phyloP scores from a whole-genome alignment of 2,329 filamentous ascomycete species.

The Pseudopithomyces chartarum region DNA sequence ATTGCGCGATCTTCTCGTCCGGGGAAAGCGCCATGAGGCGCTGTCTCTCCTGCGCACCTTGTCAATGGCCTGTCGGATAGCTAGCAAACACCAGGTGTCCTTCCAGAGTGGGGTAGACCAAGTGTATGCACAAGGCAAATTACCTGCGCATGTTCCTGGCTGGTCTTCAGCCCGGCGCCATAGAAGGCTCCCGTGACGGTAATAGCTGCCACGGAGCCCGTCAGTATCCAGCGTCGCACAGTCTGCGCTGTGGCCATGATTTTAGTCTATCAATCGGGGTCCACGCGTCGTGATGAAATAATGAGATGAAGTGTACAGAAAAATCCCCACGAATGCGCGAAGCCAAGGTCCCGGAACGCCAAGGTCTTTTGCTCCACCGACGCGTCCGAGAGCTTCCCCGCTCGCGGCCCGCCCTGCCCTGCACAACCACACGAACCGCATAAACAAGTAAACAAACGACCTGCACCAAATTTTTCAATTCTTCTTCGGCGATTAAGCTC shows the following conservation, averaged over 20 bases:
- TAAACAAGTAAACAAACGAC: too few species aligned
- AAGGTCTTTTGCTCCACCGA: not conserved
- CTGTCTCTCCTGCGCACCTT: slow-evolving; percentile 48
- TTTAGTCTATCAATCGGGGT: not conserved
- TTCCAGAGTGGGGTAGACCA: not conserved
- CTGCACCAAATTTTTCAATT: too few species aligned
- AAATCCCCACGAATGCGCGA: not conserved
- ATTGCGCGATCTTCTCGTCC: slow-evolving; percentile 60
- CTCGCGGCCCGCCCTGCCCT: not conserved
- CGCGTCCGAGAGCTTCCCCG: too few species aligned
- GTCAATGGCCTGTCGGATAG: slow-evolving; percentile 1
- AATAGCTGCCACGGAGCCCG: slow-evolving; percentile 60
- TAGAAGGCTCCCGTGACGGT: slow-evolving; percentile 64
- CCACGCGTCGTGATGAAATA: not conserved
- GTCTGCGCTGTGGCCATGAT: slow-evolving; percentile 31
- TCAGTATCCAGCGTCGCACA: slow-evolving; percentile 58
- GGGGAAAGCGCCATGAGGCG: slow-evolving; percentile 56
- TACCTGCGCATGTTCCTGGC: slow-evolving; percentile 59
- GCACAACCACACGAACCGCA: too few species aligned
- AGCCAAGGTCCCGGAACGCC: too few species aligned
- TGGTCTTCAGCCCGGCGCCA: slow-evolving; percentile 63
- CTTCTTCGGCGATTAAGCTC: too few species aligned
- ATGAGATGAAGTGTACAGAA: not conserved
- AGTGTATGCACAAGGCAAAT: slow-evolving; percentile 2
- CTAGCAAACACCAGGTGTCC: not conserved